Evolutionary conservation across 2,329 filamentous ascomycete genomes (phyloP).

Genomic region (Xylaria sp.): DNA sequence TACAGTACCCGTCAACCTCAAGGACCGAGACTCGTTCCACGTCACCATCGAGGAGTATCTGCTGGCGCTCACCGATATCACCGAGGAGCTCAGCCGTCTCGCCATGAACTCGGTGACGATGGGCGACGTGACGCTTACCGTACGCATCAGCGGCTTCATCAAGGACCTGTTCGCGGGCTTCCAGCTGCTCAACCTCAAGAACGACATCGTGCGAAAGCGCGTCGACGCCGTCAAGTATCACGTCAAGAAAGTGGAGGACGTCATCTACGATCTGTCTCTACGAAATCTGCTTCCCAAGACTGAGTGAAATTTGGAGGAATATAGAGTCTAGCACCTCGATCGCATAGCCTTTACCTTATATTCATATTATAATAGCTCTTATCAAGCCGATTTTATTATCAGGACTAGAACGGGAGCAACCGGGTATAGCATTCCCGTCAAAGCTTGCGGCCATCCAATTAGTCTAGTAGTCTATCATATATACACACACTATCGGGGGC

Average conservation of each 20-base stretch:
- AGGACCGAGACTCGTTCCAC: conserved; percentile 90
- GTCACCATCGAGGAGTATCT: conserved; percentile 98
- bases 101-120: conserved; percentile 95
- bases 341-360: too few species aligned
- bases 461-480: background rate
- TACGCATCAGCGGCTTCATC: conserved; percentile 90
- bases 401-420: background rate
- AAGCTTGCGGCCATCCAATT: background rate
- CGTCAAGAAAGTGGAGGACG: conserved; percentile 97
- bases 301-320: conserved; percentile 27
- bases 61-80: conserved; percentile 84
- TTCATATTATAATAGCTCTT: background rate
- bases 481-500: background rate
- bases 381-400: background rate
- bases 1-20: conserved; percentile 88
- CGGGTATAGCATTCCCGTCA: background rate
- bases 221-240: conserved; percentile 96
- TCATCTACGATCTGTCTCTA: conserved; percentile 94
- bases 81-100: conserved; percentile 89
- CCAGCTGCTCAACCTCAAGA: conserved; percentile 97
- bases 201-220: conserved; percentile 86
- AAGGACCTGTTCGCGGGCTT: conserved; percentile 97
- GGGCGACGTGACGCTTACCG: conserved; percentile 85
- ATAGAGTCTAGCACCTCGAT: background rate
- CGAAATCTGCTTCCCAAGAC: conserved; percentile 77